Base-by-base conservation (phyloP, 2,329 filamentous ascomycete genomes). In the Fonsecaea multimorphosa region DNA sequence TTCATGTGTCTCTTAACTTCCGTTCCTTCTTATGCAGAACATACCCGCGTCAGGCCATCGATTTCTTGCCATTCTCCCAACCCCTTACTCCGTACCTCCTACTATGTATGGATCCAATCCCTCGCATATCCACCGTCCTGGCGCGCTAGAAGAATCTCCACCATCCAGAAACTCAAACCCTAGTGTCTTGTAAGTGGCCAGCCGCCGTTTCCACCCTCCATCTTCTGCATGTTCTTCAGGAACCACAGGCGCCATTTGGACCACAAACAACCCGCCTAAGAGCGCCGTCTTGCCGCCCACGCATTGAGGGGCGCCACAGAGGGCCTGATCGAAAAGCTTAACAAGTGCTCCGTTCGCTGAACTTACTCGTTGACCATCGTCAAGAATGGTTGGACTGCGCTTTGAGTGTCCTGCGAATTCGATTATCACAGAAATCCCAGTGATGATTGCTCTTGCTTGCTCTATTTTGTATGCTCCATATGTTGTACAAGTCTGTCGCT, bases 81-180 rank as follows among this genome's bases (percentile, higher is more conserved):
- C 58, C 58, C 58, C 58, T 60, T 60, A 60, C 58, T 60, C 27
- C n/a, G n/a, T n/a, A n/a, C n/a, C n/a, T n/a, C n/a, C n/a, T n/a
- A n/a, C n/a, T n/a, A n/a, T n/a, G 44, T 51, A 22, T 40, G 32
- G 19, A 46, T 24, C 58, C 58, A 52, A 40, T 60, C n/a, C 29
- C 27, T 22, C 22, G 12, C 46, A 52, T 40, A 29, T 52, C 58
- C 58, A 60, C 58, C 36, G 32, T 19, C 51, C 46, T 36, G 44
- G 29, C 19, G 58, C 44, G 24, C 34, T 32, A 44, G 29, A 22
- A 36, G 58, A 16, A 53, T 36, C 58, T 38, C 58, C 34, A 51
- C 44, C 40, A 40, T 51, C 56, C 5, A 58, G 56, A 58, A 31
- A 58, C 27, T 58, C 38, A 32, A 44, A 22, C 40, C 19, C 29